Conservation (phyloP, 2,329 filamentous ascomycete genomes). For the Coniochaeta sp. region DNA sequence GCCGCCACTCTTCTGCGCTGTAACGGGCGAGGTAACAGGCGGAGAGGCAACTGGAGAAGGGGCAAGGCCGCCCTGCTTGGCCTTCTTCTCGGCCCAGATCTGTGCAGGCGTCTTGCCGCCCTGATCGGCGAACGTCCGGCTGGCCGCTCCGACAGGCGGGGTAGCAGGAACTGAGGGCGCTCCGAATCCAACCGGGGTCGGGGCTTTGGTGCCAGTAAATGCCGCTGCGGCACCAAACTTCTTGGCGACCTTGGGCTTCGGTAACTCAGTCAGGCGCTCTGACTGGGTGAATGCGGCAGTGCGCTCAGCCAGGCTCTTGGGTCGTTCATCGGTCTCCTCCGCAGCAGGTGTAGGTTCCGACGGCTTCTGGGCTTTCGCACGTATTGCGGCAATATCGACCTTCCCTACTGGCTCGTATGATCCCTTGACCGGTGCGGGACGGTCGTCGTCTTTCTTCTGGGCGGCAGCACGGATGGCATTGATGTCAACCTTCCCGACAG, state of each 20-base stretch:
- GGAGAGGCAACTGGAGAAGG: constrained; percentile 38
- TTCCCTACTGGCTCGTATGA: constrained; percentile 93
- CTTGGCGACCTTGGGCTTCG: constrained; percentile 92
- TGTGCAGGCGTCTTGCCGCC: constrained; percentile 96
- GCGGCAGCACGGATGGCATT: constrained; percentile 75
- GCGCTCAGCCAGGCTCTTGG: constrained; percentile 66
- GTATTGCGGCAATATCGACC: constrained; percentile 93
- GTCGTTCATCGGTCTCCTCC: constrained; percentile 25
- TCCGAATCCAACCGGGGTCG: constrained; percentile 64
- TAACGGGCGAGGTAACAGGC: constrained; percentile 44
- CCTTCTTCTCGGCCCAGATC: constrained; percentile 96
- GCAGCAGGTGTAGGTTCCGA: constrained; percentile 20
- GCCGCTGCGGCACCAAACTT: constrained; percentile 67
- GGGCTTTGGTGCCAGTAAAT: constrained; percentile 86
- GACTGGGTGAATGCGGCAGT: constrained; percentile 67
- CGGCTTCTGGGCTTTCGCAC: constrained; percentile 69
- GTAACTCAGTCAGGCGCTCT: constrained; percentile 77
- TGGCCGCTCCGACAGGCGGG: constrained; percentile 69
- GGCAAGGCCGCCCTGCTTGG: constrained; percentile 57
- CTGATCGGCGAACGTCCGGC: constrained; percentile 88
- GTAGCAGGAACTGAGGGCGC: constrained; percentile 52
- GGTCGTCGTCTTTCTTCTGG: constrained; percentile 64
- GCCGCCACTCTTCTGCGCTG: constrained; percentile 64
- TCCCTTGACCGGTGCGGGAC: constrained; percentile 81
- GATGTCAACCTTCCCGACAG: constrained; percentile 96